phyloP scores from a whole-genome alignment of 495 filamentous ascomycete genomes.

The Pseudotulostoma volvatum region DNA sequence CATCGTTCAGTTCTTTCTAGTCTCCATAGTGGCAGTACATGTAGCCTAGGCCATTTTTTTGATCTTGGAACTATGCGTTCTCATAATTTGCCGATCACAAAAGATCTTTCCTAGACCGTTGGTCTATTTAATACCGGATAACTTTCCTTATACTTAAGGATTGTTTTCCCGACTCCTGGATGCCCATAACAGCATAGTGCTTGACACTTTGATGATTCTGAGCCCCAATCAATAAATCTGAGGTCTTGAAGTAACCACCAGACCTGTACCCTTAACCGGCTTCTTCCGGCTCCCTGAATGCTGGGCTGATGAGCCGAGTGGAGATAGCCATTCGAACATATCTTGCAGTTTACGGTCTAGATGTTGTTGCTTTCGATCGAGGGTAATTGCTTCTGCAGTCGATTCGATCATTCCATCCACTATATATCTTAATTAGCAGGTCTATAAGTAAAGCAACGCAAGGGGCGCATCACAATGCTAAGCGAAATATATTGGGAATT shows the following conservation, averaged over 20 bases:
- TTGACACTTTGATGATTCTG: background rate
- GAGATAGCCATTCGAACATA: slow-evolving; percentile 9
- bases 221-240: slow-evolving; percentile 5
- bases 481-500: too few relatives aligned
- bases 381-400: too few relatives aligned
- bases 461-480: too few relatives aligned
- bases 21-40: slow-evolving; percentile 19
- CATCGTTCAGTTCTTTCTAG: slow-evolving; percentile 8
- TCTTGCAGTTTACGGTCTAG: slow-evolving; percentile 1
- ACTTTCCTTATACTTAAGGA: slow-evolving; percentile 10
- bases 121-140: background rate
- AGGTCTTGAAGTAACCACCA: slow-evolving; percentile 8
- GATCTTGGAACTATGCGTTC: background rate
- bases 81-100: slow-evolving; percentile 5
- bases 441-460: too few relatives aligned
- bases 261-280: slow-evolving; percentile 7
- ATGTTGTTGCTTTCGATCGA: too few relatives aligned
- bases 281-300: slow-evolving; percentile 3
- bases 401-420: too few relatives aligned
- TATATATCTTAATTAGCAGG: too few relatives aligned
- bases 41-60: slow-evolving; percentile 11
- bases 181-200: slow-evolving; percentile 3
- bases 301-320: slow-evolving; percentile 4
- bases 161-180: slow-evolving; percentile 18
- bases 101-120: slow-evolving; percentile 1